Evolutionary conservation across 768 basidiomycete genomes (phyloP).

Genomic region (Boletus pseudopeckii): DNA sequence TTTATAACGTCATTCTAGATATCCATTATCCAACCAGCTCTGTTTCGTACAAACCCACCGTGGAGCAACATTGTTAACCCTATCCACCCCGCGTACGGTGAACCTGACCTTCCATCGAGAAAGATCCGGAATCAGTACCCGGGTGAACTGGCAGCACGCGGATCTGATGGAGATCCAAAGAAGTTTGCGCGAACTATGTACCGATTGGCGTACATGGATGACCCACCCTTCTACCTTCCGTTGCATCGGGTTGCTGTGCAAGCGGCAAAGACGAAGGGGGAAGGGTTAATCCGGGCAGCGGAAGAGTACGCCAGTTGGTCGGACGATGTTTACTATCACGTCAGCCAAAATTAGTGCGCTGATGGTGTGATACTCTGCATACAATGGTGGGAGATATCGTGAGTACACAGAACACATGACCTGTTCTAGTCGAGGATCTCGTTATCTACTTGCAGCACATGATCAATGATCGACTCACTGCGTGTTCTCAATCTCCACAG

Average conservation of each 20-base stretch:
- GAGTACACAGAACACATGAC: background rate
- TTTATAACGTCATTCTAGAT: conserved; percentile 11
- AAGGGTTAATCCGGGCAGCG: conserved; percentile 20
- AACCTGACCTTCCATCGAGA: conserved; percentile 18
- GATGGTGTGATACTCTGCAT: background rate
- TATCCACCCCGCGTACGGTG: conserved; percentile 19
- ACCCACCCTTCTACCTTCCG: conserved; percentile 26
- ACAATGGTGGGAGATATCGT: background rate
- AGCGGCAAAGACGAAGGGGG: conserved; percentile 22
- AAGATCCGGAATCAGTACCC: conserved; percentile 8
- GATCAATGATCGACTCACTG: background rate
- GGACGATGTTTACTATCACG: conserved; percentile 21
- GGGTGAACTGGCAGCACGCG: conserved; percentile 2
- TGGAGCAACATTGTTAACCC: conserved; percentile 6
- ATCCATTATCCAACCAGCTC: conserved; percentile 24
- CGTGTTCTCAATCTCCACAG: background rate
- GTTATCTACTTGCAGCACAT: background rate
- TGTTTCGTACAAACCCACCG: conserved; percentile 16
- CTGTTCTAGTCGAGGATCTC: background rate
- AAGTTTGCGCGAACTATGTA: conserved; percentile 23
- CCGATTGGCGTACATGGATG: conserved; percentile 18
- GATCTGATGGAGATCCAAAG: conserved; percentile 18
- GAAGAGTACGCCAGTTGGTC: conserved; percentile 30
- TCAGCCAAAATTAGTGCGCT: conserved; percentile 3
- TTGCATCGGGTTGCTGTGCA: conserved; percentile 21